Evolutionary conservation across 1,284 basidiomycete species (phyloP).

Genomic region (Tetrapyrgos nigripes): DNA sequence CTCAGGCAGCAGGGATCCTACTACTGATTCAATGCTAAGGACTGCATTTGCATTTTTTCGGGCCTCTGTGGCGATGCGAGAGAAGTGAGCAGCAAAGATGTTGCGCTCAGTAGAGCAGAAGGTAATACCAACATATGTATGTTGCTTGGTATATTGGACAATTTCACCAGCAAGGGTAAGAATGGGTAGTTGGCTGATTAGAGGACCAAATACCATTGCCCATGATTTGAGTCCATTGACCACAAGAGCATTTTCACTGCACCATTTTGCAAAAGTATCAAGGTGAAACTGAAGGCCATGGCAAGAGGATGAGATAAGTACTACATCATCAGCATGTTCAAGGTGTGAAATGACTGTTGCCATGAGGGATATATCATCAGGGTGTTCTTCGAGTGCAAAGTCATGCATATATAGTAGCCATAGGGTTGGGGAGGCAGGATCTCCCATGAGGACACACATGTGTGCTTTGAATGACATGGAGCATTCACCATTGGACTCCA

Average conservation of each 20-base stretch:
- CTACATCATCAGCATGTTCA: slow-evolving; percentile 38
- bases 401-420: slow-evolving; percentile 18
- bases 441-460: slow-evolving; percentile 13
- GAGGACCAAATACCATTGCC: no score
- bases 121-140: slow-evolving; percentile 14
- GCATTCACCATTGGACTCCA: slow-evolving; percentile 9
- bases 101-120: slow-evolving; percentile 3
- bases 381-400: slow-evolving; percentile 8
- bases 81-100: slow-evolving; percentile 10
- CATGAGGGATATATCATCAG: slow-evolving; percentile 26
- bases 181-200: no score
- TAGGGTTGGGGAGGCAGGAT: slow-evolving; percentile 18
- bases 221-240: no score
- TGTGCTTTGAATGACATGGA: slow-evolving; percentile 7
- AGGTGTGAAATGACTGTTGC: slow-evolving; percentile 27
- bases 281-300: slow-evolving; percentile 20
- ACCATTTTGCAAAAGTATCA: no score
- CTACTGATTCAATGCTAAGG: no score
- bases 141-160: background rate
- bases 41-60: no score
- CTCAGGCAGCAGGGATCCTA: no score
- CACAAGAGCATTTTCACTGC: no score
- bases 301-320: slow-evolving; percentile 27
- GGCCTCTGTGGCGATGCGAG: no score
- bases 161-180: slow-evolving; percentile 2